Evolutionary conservation across 345 rosid genomes (phyloP), one percentile per base, ranked within the genome.

Genomic region (Carallia brachiata): DNA sequence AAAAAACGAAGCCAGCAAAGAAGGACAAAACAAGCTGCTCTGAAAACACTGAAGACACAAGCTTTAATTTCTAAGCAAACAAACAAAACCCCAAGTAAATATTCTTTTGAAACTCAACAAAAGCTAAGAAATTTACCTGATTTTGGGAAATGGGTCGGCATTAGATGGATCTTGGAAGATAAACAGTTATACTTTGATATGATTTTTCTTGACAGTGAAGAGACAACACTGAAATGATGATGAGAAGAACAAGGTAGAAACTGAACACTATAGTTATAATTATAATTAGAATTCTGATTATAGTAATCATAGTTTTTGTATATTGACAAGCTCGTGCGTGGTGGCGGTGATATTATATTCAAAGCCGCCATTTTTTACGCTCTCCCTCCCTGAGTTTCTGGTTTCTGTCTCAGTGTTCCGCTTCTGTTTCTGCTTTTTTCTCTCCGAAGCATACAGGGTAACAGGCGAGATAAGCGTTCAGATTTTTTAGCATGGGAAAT

Each of bases 101-200:
- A 32, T 9, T 56, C 28, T 19, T 56, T 16, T 10, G 53, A 63
- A 54, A 61, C 18, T 36, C 23, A 34, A 63, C 1, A 13, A 36
- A 64, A 44, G 30, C 13, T 31, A 36, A 40, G 44, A 77, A 56
- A 54, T 19, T 72, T 67, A 85, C 89, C 86, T 60, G 91, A 75
- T 77, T 59, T 61, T 0, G 87, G 79, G 77, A 73, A 63, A 75
- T 54, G 83, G 78, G 71, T 19, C 1, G 70, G 80, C 69, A 82
- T 68, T 2, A 59, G 71, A 71, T 67, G 68, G 62, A 59, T 60
- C 70, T 58, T 78, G 53, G 61, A 69, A 73, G 84, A 73, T 0
- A 67, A 40, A 55, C 3, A 37, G 3, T 19, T 1, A 23, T 59
- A 62, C 16, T 28, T 67, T 36, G 77, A 70, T 67, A 67, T 70